phyloP scores from a whole-genome alignment of 108 stramenopile species.

The Hondaea fermentalgiana region DNA sequence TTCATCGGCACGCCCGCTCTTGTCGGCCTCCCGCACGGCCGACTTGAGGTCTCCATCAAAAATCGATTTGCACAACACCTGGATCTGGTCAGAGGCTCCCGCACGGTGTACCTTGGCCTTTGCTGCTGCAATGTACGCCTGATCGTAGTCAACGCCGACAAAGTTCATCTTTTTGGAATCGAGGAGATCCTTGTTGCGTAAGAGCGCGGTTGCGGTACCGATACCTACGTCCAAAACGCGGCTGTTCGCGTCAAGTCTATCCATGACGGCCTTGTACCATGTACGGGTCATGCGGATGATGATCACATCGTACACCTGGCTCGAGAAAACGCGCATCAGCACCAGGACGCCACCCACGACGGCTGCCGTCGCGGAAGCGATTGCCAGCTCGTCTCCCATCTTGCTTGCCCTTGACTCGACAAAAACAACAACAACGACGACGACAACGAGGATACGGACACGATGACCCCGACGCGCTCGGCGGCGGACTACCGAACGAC shows the following conservation, averaged over 20 bases:
- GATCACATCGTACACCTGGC: conserved; percentile 47
- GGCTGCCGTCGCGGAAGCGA: background rate
- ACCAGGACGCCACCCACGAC: background rate
- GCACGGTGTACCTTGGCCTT: conserved; percentile 25
- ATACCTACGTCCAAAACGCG: conserved; percentile 58
- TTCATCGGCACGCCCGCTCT: background rate
- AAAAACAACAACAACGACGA: too few species aligned
- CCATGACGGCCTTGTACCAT: conserved; percentile 53
- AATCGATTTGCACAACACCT: conserved; percentile 40
- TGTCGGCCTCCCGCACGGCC: background rate
- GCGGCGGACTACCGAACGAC: too few species aligned
- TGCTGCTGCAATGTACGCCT: conserved; percentile 49
- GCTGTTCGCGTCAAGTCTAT: conserved; percentile 23
- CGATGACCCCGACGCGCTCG: too few species aligned
- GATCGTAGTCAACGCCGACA: conserved; percentile 57
- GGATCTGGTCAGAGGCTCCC: conserved; percentile 26
- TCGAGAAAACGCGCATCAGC: conserved; percentile 1
- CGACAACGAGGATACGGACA: too few species aligned
- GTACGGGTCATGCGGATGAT: conserved; percentile 55
- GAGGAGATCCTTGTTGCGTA: conserved; percentile 5
- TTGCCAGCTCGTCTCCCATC: too few species aligned
- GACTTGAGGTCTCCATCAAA: conserved; percentile 20
- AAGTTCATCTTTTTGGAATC: conserved; percentile 41
- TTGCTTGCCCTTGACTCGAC: too few species aligned
- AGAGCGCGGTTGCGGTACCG: conserved; percentile 43